Base-by-base conservation (phyloP, 208 protist species). In the Leishmania turanica region DNA sequence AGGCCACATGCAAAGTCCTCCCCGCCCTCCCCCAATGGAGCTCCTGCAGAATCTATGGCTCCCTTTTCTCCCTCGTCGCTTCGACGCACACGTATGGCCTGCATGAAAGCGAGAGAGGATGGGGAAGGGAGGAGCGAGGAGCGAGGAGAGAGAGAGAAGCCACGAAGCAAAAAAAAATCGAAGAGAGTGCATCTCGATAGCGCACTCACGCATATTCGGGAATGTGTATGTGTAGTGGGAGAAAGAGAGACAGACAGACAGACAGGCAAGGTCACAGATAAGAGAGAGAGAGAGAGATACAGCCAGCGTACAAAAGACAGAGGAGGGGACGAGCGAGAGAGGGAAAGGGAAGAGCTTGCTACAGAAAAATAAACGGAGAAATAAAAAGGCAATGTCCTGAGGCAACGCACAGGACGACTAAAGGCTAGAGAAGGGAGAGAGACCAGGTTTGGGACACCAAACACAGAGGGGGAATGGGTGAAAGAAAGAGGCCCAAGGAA, bases 1-100 rank as follows among this genome's bases (percentile, higher is more conserved):
- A 69, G 13, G 17, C 45, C 27, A 82, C 58, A 74, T 80, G 24
- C 53, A 79, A 84, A 54, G 27, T 2, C 56, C 24, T 62, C 27
- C 27, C 56, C 17, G 24, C 56, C 27, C 51, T 17, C n/a, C 51
- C 51, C 53, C n/a, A 51, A 24, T 82, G 17, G n/a, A 64, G 1
- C 31, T 40, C 31, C 62, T 34, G 31, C 31, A 34, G 13, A 68
- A 17, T 19, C 13, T 0, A 42, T 68, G 27, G 15, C 21, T 47
- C 42, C 31, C 37, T 78, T 47, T 40, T 40, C 47, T 17, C 51
- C 45, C 37, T 21, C 40, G 31, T 1, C 31, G 40, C 40, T 56
- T 56, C 47, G n/a, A 17, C 47, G n/a, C 27, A 58, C 24, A 27
- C 70, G 24, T 11, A 56, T 56, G 47, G 11, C n/a, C 40, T 71